Conservation (phyloP, 495 filamentous ascomycete species). For the Thozetella sp. region DNA sequence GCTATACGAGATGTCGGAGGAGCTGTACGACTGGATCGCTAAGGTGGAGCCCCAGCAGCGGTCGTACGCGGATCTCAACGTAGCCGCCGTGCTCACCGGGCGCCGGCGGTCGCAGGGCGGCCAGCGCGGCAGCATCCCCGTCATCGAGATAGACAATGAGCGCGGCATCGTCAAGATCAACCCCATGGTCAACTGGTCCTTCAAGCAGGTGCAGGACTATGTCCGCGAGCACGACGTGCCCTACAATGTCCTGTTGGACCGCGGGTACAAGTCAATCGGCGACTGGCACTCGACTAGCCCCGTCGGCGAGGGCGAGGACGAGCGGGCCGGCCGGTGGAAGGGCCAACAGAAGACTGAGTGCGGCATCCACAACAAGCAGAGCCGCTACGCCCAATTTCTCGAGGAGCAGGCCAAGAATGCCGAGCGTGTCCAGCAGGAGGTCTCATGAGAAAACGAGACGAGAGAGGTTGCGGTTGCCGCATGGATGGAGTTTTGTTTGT, state of each 20-base stretch:
- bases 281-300: slow-evolving; percentile 98
- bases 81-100: slow-evolving; percentile 93
- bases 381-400: slow-evolving; percentile 85
- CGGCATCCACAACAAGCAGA: slow-evolving; percentile 96
- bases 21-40: slow-evolving; percentile 94
- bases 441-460: background rate
- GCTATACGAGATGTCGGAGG: slow-evolving; percentile 83
- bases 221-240: slow-evolving; percentile 84
- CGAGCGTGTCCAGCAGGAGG: slow-evolving; percentile 3
- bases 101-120: slow-evolving; percentile 91
- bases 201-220: slow-evolving; percentile 86
- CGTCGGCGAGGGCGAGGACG: slow-evolving; percentile 87
- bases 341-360: slow-evolving; percentile 94
- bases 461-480: background rate
- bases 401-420: slow-evolving; percentile 68
- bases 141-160: slow-evolving; percentile 91
- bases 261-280: slow-evolving; percentile 94
- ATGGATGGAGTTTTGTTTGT: slow-evolving; percentile 2
- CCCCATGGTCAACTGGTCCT: slow-evolving; percentile 95
- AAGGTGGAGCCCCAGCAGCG: slow-evolving; percentile 97
- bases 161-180: slow-evolving; percentile 93
- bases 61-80: slow-evolving; percentile 84
- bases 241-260: slow-evolving; percentile 89
- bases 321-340: slow-evolving; percentile 97
- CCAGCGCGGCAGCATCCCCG: slow-evolving; percentile 82